These are phyloP conservation scores for Grammothele lineata DNA, from an alignment of 768 basidiomycete genomes.

Conservation along the genomic window DNA sequence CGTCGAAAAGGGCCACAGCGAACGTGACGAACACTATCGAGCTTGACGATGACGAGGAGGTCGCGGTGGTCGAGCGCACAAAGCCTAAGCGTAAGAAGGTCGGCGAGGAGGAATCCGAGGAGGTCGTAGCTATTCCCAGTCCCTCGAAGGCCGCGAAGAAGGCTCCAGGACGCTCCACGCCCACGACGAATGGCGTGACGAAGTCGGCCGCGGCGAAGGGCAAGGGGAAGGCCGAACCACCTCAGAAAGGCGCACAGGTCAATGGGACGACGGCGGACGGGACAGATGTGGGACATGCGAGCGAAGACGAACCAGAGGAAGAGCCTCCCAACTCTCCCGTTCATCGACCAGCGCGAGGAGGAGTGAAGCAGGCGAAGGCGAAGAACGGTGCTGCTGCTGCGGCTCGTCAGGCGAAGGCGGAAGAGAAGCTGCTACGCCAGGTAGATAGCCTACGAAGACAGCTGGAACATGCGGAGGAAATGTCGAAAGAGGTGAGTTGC, in stretches of 20 bases:
- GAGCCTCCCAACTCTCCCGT: constrained; percentile 5
- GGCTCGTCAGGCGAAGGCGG: constrained; percentile 4
- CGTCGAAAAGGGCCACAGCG: constrained; percentile 11
- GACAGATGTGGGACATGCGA: constrained; percentile 4
- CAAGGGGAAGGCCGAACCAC: constrained; percentile 22
- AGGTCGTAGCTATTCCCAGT: constrained; percentile 1
- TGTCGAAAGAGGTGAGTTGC: neutral
- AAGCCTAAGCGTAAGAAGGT: constrained; percentile 13
- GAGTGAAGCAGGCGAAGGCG: constrained; percentile 12
- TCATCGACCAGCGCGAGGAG: neutral
- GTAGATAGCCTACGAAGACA: constrained; percentile 20
- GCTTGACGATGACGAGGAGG: constrained; percentile 16
- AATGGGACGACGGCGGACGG: constrained; percentile 19
- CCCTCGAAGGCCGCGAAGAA: constrained; percentile 13
- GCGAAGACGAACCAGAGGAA: constrained; percentile 12
- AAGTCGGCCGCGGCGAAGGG: constrained; percentile 32
- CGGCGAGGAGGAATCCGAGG: constrained; percentile 5
- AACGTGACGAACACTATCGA: constrained; percentile 11
- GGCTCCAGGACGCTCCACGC: constrained; percentile 1
- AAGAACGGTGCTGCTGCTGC: neutral
- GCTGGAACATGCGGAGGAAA: constrained; percentile 11
- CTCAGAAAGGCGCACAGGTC: neutral
- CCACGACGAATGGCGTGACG: constrained; percentile 21
- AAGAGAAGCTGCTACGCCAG: constrained; percentile 14
- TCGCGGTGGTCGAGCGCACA: constrained; percentile 12